These are phyloP conservation scores for Didymella lethalis DNA, from an alignment of 2,329 filamentous ascomycete species.

Conservation along the genomic window DNA sequence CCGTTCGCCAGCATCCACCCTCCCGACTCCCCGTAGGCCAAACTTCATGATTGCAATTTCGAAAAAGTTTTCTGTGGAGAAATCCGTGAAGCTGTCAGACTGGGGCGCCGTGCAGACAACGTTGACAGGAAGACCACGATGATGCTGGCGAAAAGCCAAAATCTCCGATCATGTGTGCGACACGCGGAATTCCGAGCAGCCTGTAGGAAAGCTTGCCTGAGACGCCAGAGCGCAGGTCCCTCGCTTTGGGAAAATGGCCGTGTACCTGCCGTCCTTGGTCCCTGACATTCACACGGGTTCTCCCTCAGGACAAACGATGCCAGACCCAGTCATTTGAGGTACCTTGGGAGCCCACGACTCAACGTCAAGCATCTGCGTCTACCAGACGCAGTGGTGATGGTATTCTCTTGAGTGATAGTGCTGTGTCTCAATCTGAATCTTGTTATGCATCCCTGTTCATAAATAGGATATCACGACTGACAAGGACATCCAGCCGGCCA, in stretches of 20 bases:
- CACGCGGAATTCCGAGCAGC: slow-evolving; percentile 17
- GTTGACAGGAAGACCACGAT: slow-evolving; percentile 25
- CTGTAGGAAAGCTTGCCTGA: slow-evolving; percentile 17
- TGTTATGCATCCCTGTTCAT: slow-evolving; percentile 28
- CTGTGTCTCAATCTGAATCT: slow-evolving; percentile 40
- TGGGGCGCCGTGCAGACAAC: slow-evolving; percentile 22
- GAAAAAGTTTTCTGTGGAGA: slow-evolving; percentile 43
- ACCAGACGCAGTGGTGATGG: slow-evolving; percentile 25
- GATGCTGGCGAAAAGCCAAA: slow-evolving; percentile 26
- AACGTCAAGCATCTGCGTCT: slow-evolving; percentile 4
- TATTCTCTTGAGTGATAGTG: slow-evolving; percentile 4
- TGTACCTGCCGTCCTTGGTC: slow-evolving; percentile 18
- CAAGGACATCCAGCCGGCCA: slow-evolving; percentile 25
- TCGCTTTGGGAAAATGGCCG: slow-evolving; percentile 25
- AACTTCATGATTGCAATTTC: slow-evolving; percentile 41
- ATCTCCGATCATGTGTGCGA: slow-evolving; percentile 16
- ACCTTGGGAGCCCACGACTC: slow-evolving; percentile 3
- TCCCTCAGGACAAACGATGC: slow-evolving; percentile 5
- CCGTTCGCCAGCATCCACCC: slow-evolving; percentile 40
- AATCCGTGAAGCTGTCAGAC: slow-evolving; percentile 28
- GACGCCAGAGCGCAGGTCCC: slow-evolving; percentile 27
- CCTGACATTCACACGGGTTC: slow-evolving; percentile 10
- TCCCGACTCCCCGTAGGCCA: slow-evolving; percentile 52
- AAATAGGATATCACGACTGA: slow-evolving; percentile 22
- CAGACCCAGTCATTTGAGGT: slow-evolving; percentile 9